phyloP scores from a whole-genome alignment of 2,329 filamentous ascomycete species.

The Periconia sp. region DNA sequence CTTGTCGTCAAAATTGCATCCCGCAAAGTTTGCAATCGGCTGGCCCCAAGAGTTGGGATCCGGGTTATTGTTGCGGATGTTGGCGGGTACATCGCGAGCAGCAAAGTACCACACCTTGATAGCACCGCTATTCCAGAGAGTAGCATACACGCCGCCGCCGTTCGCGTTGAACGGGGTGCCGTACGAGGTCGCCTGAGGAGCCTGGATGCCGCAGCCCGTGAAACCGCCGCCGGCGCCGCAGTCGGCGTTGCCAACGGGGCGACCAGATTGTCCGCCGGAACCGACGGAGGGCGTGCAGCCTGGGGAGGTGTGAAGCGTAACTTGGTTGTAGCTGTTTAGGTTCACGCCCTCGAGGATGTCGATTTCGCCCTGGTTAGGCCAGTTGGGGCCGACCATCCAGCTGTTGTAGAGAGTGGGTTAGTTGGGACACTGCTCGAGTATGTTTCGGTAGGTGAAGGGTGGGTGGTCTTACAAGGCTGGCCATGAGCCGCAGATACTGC shows the following conservation, averaged over 20 bases:
- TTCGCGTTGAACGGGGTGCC: slow-evolving; percentile 44
- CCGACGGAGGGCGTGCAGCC: slow-evolving; percentile 38
- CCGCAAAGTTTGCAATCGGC: slow-evolving; percentile 42
- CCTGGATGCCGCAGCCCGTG: slow-evolving; percentile 35
- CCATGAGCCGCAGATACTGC: slow-evolving; percentile 42
- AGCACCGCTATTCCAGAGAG: slow-evolving; percentile 43
- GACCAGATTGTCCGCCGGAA: slow-evolving; percentile 34
- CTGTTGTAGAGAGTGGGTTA: slow-evolving; percentile 11
- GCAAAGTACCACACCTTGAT: slow-evolving; percentile 54
- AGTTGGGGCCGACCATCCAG: slow-evolving; percentile 44
- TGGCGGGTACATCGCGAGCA: slow-evolving; percentile 42
- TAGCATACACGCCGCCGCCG: slow-evolving; percentile 48
- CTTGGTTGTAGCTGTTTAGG: slow-evolving; percentile 37
- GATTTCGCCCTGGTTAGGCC: slow-evolving; percentile 43
- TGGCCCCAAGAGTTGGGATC: slow-evolving; percentile 47
- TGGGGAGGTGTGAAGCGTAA: slow-evolving; percentile 41
- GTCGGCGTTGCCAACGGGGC: slow-evolving; percentile 30
- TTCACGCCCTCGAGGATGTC: slow-evolving; percentile 44
- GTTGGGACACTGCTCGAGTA: too few species aligned
- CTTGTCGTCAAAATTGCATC: slow-evolving; percentile 39
- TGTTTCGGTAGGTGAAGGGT: neutral
- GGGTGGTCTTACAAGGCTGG: slow-evolving; percentile 37
- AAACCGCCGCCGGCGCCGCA: slow-evolving; percentile 40
- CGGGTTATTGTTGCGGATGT: slow-evolving; percentile 45
- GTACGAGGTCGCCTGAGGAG: slow-evolving; percentile 32